Evolutionary conservation across 257 asterid species (phyloP), one percentile per base, ranked within the genome.

Genomic region (Gentiana dahurica): DNA sequence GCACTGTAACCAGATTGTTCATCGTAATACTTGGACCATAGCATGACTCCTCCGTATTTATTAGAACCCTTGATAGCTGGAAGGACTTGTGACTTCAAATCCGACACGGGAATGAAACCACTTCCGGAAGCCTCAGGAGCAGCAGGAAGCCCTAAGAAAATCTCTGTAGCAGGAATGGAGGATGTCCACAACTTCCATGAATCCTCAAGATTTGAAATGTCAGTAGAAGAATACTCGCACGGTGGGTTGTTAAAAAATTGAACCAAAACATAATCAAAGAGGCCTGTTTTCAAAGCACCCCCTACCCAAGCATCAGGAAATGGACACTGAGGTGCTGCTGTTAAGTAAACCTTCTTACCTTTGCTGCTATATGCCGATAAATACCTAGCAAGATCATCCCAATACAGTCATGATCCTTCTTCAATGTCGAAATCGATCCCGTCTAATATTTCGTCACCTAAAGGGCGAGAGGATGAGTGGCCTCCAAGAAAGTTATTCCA

Each of bases 201-300:
- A n/a, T 67, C 65, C 41, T 60, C 44, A 33, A 73, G 60, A 50
- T 65, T 67, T 8, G 55, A 36, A 43, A 35, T 9, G 8, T 59
- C 44, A 39, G 70, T 66, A 0, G 55, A 51, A 36, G 62, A 47
- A 51, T 61, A 70, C 39, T 77, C 77, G 46, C 77, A 73, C 34
- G 81, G 81, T 32, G 75, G 75, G 43, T 77, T 73, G 61, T 77
- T 77, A 8, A 73, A 77, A 41, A 77, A 73, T 53, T 77, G 82
- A 2, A 77, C 73, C 79, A 79, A 77, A 39, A 77, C 83, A 67
- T 77, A 77, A 65, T 77, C 75, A 38, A 77, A 77, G 38, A 77
- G 64, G 10, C 79, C 77, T 4, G 79, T 73, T 33, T 61, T 34
- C 32, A 77, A 68, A 1, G 82, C 77, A 5, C 60, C 70, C 3